Evolutionary conservation across 208 protist genomes (phyloP), one percentile per base, ranked within the genome.

Genomic region (Trypanosoma grayi): DNA sequence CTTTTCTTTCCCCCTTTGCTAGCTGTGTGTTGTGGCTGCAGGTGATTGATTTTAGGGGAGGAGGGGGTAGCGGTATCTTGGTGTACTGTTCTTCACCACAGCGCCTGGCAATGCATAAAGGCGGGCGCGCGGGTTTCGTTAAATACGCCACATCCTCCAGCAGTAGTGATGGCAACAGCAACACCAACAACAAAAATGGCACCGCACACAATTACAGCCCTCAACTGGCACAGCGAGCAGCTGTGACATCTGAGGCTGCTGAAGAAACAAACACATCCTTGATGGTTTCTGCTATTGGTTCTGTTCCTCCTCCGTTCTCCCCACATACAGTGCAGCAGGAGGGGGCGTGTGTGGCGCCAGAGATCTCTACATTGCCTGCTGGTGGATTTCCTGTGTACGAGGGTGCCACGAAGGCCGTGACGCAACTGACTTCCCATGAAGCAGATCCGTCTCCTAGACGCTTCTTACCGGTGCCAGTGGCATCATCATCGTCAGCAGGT

Each of bases 111-210:
- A 61, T 61, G 40, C 44, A 2, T 20, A 5, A 11, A 16, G 41
- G 4, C 13, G 13, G 31, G n/a, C 44, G 45, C 13, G 48, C 6
- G 1, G 45, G 59, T 34, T 56, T 34, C n/a, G 59, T 65, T 11
- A 46, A 22, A 36, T 65, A 48, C 37, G n/a, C 10, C 59, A 43
- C 59, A 18, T 65, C 59, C 10, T 60, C 55, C 16, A 54, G 28
- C 33, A 43, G 37, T 34, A 25, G 31, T 28, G 59, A 64, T 16
- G 47, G 31, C 11, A 30, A 16, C 24, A n/a, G 2, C 2, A 45
- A 37, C 1, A 16, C 1, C 34, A 6, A 16, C 4, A 13, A 6
- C 3, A 7, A 16, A 6, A 5, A 16, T 24, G 18, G 30, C 11
- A 30, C 0, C 0, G 41, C 14, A 16, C 14, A 11, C 36, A 7